These are phyloP conservation scores for Entomortierella parvispora DNA, from an alignment of 192 early-diverging fungal species.

Conservation along the genomic window DNA sequence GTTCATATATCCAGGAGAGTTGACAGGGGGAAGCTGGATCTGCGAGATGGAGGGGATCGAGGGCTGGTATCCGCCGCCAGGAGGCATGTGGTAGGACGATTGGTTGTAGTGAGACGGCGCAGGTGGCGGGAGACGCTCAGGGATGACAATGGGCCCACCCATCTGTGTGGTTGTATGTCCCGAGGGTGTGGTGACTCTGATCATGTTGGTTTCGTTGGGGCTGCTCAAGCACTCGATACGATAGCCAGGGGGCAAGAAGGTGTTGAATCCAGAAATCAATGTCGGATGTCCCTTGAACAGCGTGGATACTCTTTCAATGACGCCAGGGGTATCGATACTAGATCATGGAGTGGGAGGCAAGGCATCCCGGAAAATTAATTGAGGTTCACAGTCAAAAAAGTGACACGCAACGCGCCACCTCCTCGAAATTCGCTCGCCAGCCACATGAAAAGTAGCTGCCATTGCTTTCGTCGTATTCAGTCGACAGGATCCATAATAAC, in stretches of 20 bases:
- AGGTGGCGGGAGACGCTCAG: constrained; percentile 30
- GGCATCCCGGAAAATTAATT: not conserved
- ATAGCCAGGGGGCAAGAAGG: constrained; percentile 98
- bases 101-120: constrained; percentile 43
- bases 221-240: constrained; percentile 91
- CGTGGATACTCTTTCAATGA: constrained; percentile 96
- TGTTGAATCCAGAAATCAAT: constrained; percentile 98
- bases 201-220: constrained; percentile 75
- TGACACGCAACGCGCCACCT: constrained; percentile 3
- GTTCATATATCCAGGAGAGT: constrained; percentile 39
- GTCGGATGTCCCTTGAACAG: constrained; percentile 90
- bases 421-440: not conserved
- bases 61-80: constrained; percentile 45
- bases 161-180: constrained; percentile 67
- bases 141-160: constrained; percentile 54
- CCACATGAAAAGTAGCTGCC: no score
- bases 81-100: constrained; percentile 48
- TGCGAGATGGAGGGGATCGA: constrained; percentile 45
- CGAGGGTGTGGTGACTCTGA: constrained; percentile 90
- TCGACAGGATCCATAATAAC: not conserved
- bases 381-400: not conserved
- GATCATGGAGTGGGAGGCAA: not conserved
- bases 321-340: constrained; percentile 95
- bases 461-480: not conserved
- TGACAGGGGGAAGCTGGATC: constrained; percentile 37